These are phyloP conservation scores for Alopecurus myosuroides DNA, from an alignment of 176 grass and related monocot genomes.

Conservation along the genomic window DNA sequence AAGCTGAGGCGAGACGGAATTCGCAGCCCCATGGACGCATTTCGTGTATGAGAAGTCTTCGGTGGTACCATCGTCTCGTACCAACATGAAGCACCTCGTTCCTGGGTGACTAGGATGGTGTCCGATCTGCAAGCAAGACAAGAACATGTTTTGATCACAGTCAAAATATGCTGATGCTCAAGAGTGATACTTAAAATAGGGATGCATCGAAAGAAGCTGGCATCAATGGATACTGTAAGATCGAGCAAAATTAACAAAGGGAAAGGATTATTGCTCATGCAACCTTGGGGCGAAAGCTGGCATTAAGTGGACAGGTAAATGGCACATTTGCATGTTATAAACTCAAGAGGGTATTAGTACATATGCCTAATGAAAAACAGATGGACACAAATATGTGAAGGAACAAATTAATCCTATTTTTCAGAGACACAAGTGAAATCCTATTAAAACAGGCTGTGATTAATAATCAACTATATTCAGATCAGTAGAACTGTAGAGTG, in stretches of 20 bases:
- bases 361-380: background rate
- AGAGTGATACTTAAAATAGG: constrained; percentile 7
- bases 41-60: constrained; percentile 46
- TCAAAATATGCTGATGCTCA: background rate
- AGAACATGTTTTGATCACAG: background rate
- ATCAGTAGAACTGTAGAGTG: background rate
- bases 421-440: background rate
- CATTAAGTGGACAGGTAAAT: constrained; percentile 1
- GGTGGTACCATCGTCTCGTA: constrained; percentile 17
- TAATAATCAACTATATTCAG: background rate
- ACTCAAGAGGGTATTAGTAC: background rate
- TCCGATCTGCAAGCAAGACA: constrained; percentile 26
- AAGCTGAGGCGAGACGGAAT: constrained; percentile 30
- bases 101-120: constrained; percentile 32
- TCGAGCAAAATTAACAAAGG: background rate
- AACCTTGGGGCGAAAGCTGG: background rate
- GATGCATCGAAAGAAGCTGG: background rate
- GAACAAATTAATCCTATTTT: background rate
- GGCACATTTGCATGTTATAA: background rate
- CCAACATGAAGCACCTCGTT: constrained; percentile 34
- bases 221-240: background rate
- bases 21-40: constrained; percentile 36
- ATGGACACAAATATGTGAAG: background rate
- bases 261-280: constrained; percentile 3
- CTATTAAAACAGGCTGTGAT: background rate